Conservation (phyloP, 2,329 filamentous ascomycete genomes). For the Trichoderma sp. region DNA sequence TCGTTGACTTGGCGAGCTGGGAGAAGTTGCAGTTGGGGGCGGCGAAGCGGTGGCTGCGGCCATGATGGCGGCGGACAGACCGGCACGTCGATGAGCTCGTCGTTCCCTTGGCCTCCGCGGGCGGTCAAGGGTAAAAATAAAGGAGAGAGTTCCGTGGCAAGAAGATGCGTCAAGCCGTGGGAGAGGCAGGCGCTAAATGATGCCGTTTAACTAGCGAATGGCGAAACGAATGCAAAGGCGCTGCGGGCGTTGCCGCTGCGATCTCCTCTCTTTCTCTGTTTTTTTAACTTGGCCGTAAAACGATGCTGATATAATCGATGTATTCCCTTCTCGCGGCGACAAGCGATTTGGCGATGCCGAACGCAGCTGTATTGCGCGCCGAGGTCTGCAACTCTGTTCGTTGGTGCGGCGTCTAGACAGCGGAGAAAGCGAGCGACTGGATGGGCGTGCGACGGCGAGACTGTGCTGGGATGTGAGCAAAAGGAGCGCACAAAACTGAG, state of each 20-base stretch:
- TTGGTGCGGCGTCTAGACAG: slow-evolving; percentile 12
- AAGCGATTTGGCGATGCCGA: background rate
- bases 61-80: slow-evolving; percentile 29
- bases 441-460: slow-evolving; percentile 13
- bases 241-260: background rate
- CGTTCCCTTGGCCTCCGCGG: background rate
- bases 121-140: background rate
- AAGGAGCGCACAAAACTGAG: background rate
- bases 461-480: background rate
- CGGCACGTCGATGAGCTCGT: slow-evolving; percentile 16
- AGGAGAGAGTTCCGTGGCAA: background rate
- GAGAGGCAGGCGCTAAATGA: slow-evolving; percentile 6
- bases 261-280: background rate
- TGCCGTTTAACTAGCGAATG: background rate
- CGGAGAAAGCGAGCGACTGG: slow-evolving; percentile 19
- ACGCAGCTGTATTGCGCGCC: background rate
- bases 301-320: background rate
- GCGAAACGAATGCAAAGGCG: background rate
- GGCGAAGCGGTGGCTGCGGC: slow-evolving; percentile 37
- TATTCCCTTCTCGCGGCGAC: background rate
- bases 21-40: slow-evolving; percentile 32
- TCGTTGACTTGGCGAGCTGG: slow-evolving; percentile 22
- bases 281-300: background rate
- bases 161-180: background rate
- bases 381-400: slow-evolving; percentile 3